Evolutionary conservation across 2,329 filamentous ascomycete species (phyloP), one percentile per base, ranked within the genome.

Genomic region (Colletotrichum musicola): DNA sequence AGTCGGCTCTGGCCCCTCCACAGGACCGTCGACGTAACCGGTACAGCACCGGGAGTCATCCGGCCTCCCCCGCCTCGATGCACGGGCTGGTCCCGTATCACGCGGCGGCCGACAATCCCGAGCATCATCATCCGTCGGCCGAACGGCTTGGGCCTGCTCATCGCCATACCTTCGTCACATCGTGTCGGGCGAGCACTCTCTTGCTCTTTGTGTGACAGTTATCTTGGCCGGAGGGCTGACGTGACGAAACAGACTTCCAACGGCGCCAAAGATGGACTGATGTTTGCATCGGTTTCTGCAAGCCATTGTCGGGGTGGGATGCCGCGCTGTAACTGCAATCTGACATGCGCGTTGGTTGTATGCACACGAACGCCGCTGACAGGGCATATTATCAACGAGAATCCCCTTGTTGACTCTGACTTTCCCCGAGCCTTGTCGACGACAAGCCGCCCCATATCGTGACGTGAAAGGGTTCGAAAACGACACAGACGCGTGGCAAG

Each of bases 1-100:
- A 30, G 9, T 40, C 64, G 59, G 59, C 51, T 63, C 5, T 51
- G 59, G 10, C 16, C n/a, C 46, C 51, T 68, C 47, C 64, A 20
- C 47, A 38, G 38, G 25, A 16, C 60, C 64, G 46, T 42, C 60
- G 47, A 50, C 27, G 38, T 25, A 51, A 62, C 59, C 38, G 63
- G 50, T 14, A 9, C 51, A 56, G 30, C 44, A 53, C 64, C 64
- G 64, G 59, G 20, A 38, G 4, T 35, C 51, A 57, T 20, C 25
- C 59, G 58, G 59, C 63, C 55, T 44, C 35, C 38, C 44, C 35
- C 59, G 44, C 22, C 20, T 35, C 44, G 25, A 57, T 62, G 64
- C 59, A 49, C 60, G 30, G 22, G 27, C 38, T 46, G 64, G n/a
- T 58, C 27, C 59, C 64, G 50, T 30, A 7, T 2, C 46, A 46